Evolutionary conservation across 495 filamentous ascomycete genomes (phyloP).

Genomic region (Penicillium arizonense): DNA sequence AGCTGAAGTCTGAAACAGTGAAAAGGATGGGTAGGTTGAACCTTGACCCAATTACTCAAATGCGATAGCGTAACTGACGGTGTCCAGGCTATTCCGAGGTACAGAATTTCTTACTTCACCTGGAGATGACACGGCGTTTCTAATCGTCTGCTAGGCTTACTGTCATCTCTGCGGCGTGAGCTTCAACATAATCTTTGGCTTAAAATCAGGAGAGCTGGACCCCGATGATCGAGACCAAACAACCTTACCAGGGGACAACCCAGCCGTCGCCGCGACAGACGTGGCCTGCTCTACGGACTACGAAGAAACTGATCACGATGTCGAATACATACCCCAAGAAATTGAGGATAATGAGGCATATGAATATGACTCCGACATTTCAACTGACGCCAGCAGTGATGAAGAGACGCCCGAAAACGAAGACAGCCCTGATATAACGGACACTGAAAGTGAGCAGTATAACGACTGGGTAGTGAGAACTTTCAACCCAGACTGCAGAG

Average conservation of each 20-base stretch:
- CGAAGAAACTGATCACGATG: slow-evolving; percentile 3
- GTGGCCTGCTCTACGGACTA: background rate
- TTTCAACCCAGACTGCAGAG: background rate
- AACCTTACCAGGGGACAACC: slow-evolving; percentile 2
- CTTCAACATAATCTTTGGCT: slow-evolving; percentile 24
- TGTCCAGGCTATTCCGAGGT: slow-evolving; percentile 8
- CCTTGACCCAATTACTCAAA: background rate
- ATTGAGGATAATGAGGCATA: background rate
- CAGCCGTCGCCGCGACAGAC: background rate
- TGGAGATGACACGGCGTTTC: background rate
- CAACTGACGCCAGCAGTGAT: background rate
- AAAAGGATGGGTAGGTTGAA: background rate
- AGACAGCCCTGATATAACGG: background rate
- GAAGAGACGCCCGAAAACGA: background rate
- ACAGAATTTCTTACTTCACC: background rate
- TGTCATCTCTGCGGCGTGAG: slow-evolving; percentile 30
- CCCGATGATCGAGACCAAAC: slow-evolving; percentile 11
- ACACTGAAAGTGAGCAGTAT: slow-evolving; percentile 2
- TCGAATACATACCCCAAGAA: background rate
- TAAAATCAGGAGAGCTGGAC: slow-evolving; percentile 16
- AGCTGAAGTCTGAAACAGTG: background rate
- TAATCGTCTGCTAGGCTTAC: slow-evolving; percentile 6
- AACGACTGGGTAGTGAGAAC: slow-evolving; percentile 1
- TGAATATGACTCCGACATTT: slow-evolving; percentile 16
- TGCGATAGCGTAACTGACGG: background rate